phyloP scores from a whole-genome alignment of 441 rosid genomes.

The Arabidopsis hybrid region DNA sequence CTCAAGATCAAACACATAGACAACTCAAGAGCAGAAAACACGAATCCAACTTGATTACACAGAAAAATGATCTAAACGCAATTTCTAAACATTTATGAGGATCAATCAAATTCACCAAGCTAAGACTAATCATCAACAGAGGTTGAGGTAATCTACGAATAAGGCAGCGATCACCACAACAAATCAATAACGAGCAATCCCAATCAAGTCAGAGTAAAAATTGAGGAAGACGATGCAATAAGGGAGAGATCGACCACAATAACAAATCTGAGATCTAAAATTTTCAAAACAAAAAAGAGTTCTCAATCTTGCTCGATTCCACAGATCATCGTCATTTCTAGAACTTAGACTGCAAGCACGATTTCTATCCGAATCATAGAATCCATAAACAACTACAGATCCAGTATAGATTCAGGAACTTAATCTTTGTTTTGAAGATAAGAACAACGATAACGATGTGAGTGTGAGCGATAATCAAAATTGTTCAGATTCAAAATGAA shows the following conservation, averaged over 20 bases:
- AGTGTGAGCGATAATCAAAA: not conserved
- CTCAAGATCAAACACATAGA: not conserved
- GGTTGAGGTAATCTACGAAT: not conserved
- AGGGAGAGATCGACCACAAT: not conserved
- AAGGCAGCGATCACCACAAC: not conserved
- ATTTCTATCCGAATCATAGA: not conserved
- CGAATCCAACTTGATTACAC: not conserved
- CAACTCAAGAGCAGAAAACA: not conserved
- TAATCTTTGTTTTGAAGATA: not conserved
- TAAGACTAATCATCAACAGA: not conserved
- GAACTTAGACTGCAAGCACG: not conserved
- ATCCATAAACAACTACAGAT: slow-evolving; percentile 23
- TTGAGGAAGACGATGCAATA: not conserved
- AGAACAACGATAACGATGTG: not conserved
- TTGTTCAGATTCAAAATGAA: not conserved
- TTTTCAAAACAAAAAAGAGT: not conserved
- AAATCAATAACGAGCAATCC: not conserved
- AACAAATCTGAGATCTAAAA: not conserved
- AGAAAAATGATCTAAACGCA: not conserved
- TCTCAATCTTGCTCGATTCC: not conserved
- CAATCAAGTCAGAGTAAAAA: not conserved
- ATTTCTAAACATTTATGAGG: not conserved
- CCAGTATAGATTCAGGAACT: too few relatives aligned
- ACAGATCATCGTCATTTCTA: not conserved
- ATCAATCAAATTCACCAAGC: not conserved